Evolutionary conservation across 176 grass and related monocot species (phyloP).

Genomic region (Paspalum notatum): DNA sequence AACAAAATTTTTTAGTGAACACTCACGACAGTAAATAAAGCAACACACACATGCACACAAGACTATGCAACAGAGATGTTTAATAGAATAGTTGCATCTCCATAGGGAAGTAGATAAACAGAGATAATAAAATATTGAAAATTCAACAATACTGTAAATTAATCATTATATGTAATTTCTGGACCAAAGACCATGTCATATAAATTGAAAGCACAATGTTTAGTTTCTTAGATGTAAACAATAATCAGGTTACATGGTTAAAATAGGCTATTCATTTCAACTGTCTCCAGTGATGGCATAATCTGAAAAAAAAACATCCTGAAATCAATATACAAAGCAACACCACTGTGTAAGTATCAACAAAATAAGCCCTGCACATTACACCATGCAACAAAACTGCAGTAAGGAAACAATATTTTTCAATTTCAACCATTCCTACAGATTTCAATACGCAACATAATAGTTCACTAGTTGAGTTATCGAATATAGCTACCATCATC

Average conservation of each 20-base stretch:
- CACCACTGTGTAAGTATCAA: background rate
- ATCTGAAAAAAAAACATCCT: background rate
- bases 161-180: background rate
- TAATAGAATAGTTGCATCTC: background rate
- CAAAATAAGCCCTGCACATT: background rate
- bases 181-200: background rate
- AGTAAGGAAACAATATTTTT: slow-evolving; percentile 6
- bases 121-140: background rate
- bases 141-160: too few species aligned
- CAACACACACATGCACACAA: background rate
- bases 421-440: background rate
- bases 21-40: background rate
- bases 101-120: background rate
- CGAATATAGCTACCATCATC: background rate
- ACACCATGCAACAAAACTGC: slow-evolving; percentile 4
- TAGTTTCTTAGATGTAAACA: background rate
- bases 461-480: background rate
- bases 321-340: too few species aligned
- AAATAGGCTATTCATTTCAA: background rate
- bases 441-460: background rate
- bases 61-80: background rate
- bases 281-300: background rate
- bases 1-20: background rate
- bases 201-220: background rate
- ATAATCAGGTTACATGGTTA: background rate